Percentiles rank a stretch among this genome's conserved stretches.
Conservation (phyloP, 441 rosid genomes). For the Biscutella laevigata region DNA sequence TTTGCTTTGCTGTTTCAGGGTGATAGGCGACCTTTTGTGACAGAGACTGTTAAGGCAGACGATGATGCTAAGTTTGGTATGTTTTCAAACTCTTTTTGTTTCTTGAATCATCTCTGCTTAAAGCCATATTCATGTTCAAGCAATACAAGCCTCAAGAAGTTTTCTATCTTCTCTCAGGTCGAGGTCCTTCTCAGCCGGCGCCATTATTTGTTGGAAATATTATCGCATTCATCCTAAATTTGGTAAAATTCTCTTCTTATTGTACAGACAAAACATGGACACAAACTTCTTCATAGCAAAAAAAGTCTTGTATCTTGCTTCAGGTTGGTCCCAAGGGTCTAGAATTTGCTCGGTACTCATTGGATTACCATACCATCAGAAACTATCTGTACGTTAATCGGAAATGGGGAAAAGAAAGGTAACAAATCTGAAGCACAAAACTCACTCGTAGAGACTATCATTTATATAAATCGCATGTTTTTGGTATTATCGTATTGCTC, state of each 20-base stretch:
- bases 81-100: slow-evolving; percentile 13
- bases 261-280: no score
- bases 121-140: neutral
- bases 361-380: slow-evolving; percentile 92
- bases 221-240: slow-evolving; percentile 63
- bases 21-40: slow-evolving; percentile 69
- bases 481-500: neutral
- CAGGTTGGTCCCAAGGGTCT: slow-evolving; percentile 95
- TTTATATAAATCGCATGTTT: neutral
- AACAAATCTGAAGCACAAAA: slow-evolving; percentile 12
- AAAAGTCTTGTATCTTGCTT: no score
- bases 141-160: neutral
- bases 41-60: slow-evolving; percentile 93
- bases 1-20: slow-evolving; percentile 42
- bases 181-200: slow-evolving; percentile 86
- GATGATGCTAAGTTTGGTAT: slow-evolving; percentile 82
- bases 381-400: slow-evolving; percentile 74
- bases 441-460: neutral
- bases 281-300: no score
- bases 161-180: slow-evolving; percentile 35
- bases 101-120: neutral
- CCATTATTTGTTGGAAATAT: slow-evolving; percentile 73
- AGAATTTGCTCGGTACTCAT: slow-evolving; percentile 91
- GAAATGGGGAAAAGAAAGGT: slow-evolving; percentile 83
- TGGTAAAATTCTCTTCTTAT: slow-evolving; percentile 44